Base-by-base conservation (phyloP, 352 stramenopile genomes). In the Thalassiosira livingstoniorum region DNA sequence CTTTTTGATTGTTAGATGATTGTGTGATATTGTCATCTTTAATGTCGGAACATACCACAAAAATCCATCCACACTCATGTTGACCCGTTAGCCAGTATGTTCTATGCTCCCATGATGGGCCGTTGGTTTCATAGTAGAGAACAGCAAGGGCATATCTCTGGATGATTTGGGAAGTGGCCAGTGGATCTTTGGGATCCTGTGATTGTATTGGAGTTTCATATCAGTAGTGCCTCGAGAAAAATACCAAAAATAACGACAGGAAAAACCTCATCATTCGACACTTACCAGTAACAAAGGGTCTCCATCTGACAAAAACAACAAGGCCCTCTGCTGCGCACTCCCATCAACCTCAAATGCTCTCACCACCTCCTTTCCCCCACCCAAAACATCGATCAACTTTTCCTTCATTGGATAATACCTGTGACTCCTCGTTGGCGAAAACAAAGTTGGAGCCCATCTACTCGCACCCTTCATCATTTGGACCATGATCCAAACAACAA, bases 111-210 rank as follows among this genome's bases (percentile, higher is more conserved):
- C 75, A 82, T 18, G 18, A 51, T 31, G 58, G 25, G 34, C 75
- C 75, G 34, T 43, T 47, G 13, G 66, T 77, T 21, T 57, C n/a
- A 61, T 60, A 77, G 55, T 73, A 82, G 5, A 82, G 63, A 10
- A 82, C 75, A 1, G 60, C 37, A 43, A 82, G 60, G 7, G 45
- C 66, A 73, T 82, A 82, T 68, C 75, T 35, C 53, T 80, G 73
- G 11, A 75, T 54, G 21, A 80, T 21, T 65, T 74, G 73, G 15
- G 55, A 57, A 2, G 45, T 70, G 35, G 58, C 5, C 31, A 23
- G 39, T 69, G 62, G 45, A 64, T 80, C 73, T 7, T 62, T 31
- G 51, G 71, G 71, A 61, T 80, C 43, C 45, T 65, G 21, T 42
- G 45, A 39, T 21, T 65, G 7, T 27, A 21, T 11, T 65, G 13